Conservation (phyloP, 2,329 filamentous ascomycete species). For the Byssothecium circinans region DNA sequence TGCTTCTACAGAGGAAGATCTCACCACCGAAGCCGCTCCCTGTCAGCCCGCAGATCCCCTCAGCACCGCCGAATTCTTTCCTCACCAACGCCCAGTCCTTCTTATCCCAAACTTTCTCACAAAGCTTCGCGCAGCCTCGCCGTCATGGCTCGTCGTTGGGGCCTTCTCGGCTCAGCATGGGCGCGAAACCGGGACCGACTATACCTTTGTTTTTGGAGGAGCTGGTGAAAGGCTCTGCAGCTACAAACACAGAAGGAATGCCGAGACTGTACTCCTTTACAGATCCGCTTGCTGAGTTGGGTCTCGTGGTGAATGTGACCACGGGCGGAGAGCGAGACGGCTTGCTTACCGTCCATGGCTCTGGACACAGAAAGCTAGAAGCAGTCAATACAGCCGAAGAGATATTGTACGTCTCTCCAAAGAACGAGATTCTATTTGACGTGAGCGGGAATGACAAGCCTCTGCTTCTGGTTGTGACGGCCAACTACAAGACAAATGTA, state of each 20-base stretch:
- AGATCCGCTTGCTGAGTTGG: conserved; percentile 83
- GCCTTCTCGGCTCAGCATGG: conserved; percentile 23
- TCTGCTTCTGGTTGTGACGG: conserved; percentile 76
- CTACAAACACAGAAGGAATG: conserved; percentile 54
- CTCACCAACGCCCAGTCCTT: conserved; percentile 49
- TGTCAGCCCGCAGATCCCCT: conserved; percentile 47
- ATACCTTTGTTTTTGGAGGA: conserved; percentile 36
- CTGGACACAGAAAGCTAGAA: conserved; percentile 46
- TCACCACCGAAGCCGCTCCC: conserved; percentile 49
- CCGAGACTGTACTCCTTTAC: conserved; percentile 80
- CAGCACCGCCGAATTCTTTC: conserved; percentile 83
- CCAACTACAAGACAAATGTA: conserved; percentile 73
- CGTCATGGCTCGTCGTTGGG: conserved; percentile 34
- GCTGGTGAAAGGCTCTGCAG: conserved; percentile 27
- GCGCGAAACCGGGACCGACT: conserved; percentile 23
- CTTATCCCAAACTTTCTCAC: conserved; percentile 59
- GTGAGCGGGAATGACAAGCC: conserved; percentile 48
- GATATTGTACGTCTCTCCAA: conserved; percentile 76
- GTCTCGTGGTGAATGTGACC: conserved; percentile 65
- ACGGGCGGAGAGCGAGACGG: conserved; percentile 31
- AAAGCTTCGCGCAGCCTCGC: conserved; percentile 40
- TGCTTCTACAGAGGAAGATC: conserved; percentile 82
- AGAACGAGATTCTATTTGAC: conserved; percentile 57
- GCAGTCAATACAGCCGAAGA: conserved; percentile 78
- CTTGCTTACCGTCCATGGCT: conserved; percentile 33